Conservation (phyloP, 306 rosid genomes). For the Fragaria iinumae region DNA sequence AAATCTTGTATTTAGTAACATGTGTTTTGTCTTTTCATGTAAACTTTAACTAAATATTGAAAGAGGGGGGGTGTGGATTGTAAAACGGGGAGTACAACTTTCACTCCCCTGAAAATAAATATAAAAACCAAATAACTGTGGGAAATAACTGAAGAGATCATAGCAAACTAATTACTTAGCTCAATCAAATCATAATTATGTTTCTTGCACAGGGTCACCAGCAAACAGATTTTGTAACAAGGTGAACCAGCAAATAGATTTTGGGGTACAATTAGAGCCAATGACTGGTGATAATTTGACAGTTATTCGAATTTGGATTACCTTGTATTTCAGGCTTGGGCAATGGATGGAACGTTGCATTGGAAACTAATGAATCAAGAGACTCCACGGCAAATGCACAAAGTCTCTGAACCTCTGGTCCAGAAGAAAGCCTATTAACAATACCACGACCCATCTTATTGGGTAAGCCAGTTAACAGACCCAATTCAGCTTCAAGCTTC, state of each 20-base stretch:
- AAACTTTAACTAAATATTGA: no score
- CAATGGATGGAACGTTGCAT: conserved; percentile 26
- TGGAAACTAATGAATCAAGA: conserved; percentile 55
- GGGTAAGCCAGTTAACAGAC: conserved; percentile 70
- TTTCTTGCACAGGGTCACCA: background rate
- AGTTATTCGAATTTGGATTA: conserved; percentile 18
- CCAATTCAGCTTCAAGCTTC: conserved; percentile 91
- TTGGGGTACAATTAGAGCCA: background rate
- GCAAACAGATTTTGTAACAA: background rate
- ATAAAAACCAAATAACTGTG: background rate
- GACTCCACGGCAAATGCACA: conserved; percentile 75
- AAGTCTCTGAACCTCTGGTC: conserved; percentile 89
- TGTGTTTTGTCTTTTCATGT: no score
- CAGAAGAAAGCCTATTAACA: conserved; percentile 96
- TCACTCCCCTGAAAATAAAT: no score
- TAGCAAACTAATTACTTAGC: background rate
- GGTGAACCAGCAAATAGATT: background rate
- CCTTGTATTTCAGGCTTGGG: conserved; percentile 49
- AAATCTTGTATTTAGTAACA: no score
- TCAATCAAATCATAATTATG: background rate
- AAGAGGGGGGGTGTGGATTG: no score
- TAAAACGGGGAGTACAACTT: no score
- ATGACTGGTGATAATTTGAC: background rate
- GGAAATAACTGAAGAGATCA: conserved; percentile 6
- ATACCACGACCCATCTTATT: conserved; percentile 92